Percentiles rank a stretch among this genome's conserved stretches.
Conservation (phyloP, 805 yeast genomes). For the Zygosaccharomyces pseudorouxii region DNA sequence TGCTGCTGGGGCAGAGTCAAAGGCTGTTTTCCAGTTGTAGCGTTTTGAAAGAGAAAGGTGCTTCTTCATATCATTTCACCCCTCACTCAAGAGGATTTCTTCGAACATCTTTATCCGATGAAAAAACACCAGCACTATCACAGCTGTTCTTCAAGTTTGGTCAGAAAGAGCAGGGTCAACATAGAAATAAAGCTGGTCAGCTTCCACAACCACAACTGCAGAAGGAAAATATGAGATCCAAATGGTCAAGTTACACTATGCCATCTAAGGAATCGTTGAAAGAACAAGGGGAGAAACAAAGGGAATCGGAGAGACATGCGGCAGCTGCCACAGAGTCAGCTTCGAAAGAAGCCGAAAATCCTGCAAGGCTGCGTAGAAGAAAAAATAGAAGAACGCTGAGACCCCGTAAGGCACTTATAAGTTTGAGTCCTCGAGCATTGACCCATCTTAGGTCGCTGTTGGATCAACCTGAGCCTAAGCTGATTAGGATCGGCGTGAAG, state of each 20-base stretch:
- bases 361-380: conserved; percentile 39
- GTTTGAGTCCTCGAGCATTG: conserved; percentile 72
- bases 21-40: conserved; percentile 10
- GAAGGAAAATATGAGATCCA: conserved; percentile 9
- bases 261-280: conserved; percentile 45
- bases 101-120: conserved; percentile 15
- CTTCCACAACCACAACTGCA: neutral
- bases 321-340: conserved; percentile 17
- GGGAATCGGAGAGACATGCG: conserved; percentile 11
- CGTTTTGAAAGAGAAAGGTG: conserved; percentile 2
- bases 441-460: conserved; percentile 62
- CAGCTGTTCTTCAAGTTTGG: conserved; percentile 10
- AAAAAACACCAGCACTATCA: conserved; percentile 7
- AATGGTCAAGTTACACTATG: conserved; percentile 45
- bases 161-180: conserved; percentile 2
- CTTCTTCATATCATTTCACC: conserved; percentile 7
- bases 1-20: conserved; percentile 8
- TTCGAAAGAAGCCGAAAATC: conserved; percentile 8
- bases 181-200: neutral
- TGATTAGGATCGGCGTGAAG: conserved; percentile 88
- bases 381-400: conserved; percentile 49
- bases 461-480: conserved; percentile 80
- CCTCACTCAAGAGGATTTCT: conserved; percentile 12
- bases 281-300: conserved; percentile 38
- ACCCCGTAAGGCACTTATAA: conserved; percentile 87